Base-by-base conservation (phyloP, 2,329 filamentous ascomycete species). In the Colletotrichum spinosum region DNA sequence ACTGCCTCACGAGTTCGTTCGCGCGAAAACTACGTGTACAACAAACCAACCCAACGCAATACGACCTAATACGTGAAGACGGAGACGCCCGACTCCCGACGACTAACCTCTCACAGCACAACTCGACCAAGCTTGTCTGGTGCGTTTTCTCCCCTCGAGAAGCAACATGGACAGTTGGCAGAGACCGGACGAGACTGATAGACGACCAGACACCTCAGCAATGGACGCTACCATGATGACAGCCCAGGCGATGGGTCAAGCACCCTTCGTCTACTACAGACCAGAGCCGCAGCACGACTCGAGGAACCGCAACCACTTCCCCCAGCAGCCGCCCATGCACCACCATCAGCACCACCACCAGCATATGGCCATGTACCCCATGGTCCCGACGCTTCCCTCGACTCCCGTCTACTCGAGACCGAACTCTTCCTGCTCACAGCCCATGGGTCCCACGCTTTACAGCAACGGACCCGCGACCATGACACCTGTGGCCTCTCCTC, bases 191-290 rank as follows among this genome's bases (percentile, higher is more conserved):
- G 52, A 67, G 62, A 64, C 72, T 71, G 58, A 72, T 61, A 37
- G 55, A 68, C 65, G 50, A 63, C 34, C 70, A 72, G 69, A 71
- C 69, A 72, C 55, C 17, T 70, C 70, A 76, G 78, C 80, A 82
- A 93, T 93, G 91, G 90, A 92, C 74, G 78, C 86, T 73, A 83
- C 77, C 69, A 81, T 86, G 81, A 84, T 86, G 81, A 70, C 74
- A 37, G 75, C 79, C 73, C 88, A 86, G 78, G 78, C 85, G 73
- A 88, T 92, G 84, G 88, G 86, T 67, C 90, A 92, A 80, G 87
- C 90, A 70, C 84, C 92, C 65, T 97, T 94, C 84, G 94, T 92
- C 86, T 96, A 94, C 85, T 97, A 95, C 83, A 90, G 88, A 73
- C 89, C 91, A 70, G 92, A 96, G 72, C 85, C 90, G 69, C 89